These are phyloP conservation scores for Yarrowia yakushimensis DNA, from an alignment of 805 yeast genomes.

Conservation along the genomic window DNA sequence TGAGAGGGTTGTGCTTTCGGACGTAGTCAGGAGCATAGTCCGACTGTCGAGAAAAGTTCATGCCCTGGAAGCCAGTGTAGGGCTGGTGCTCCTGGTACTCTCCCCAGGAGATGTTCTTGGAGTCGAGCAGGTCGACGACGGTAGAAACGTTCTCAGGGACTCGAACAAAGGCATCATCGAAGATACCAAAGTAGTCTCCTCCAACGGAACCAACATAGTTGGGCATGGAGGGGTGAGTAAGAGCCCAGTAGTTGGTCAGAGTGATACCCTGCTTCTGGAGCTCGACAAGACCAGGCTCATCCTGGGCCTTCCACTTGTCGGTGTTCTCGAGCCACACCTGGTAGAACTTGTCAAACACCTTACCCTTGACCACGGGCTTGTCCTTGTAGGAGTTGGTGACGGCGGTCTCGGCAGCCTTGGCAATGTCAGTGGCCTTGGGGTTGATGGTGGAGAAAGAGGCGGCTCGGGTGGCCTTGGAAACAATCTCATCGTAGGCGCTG, in stretches of 20 bases:
- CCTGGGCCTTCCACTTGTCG: constrained; percentile 49
- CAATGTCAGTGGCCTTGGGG: constrained; percentile 39
- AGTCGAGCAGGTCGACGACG: constrained; percentile 48
- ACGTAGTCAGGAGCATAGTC: constrained; percentile 48
- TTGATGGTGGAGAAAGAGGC: constrained; percentile 16
- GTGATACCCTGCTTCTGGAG: constrained; percentile 46
- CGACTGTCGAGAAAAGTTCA: constrained; percentile 45
- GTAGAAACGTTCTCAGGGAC: constrained; percentile 49
- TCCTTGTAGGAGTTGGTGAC: constrained; percentile 33
- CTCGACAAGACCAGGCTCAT: constrained; percentile 44
- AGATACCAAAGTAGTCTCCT: constrained; percentile 52
- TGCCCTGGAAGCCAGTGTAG: constrained; percentile 51
- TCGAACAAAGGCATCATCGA: constrained; percentile 46
- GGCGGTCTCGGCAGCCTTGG: constrained; percentile 38
- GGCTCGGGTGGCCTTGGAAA: constrained; percentile 1
- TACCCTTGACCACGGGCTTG: constrained; percentile 42
- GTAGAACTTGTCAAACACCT: constrained; percentile 43
- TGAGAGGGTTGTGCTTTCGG: constrained; percentile 52
- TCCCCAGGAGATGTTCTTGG: constrained; percentile 49
- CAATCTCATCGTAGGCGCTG: constrained; percentile 4
- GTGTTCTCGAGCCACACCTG: constrained; percentile 53
- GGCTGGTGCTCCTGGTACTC: constrained; percentile 55
- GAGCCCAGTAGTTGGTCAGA: constrained; percentile 50
- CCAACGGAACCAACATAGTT: constrained; percentile 50
- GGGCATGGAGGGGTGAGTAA: constrained; percentile 55